phyloP scores from a whole-genome alignment of 805 yeast genomes.

The Wickerhamomyces mucosus region DNA sequence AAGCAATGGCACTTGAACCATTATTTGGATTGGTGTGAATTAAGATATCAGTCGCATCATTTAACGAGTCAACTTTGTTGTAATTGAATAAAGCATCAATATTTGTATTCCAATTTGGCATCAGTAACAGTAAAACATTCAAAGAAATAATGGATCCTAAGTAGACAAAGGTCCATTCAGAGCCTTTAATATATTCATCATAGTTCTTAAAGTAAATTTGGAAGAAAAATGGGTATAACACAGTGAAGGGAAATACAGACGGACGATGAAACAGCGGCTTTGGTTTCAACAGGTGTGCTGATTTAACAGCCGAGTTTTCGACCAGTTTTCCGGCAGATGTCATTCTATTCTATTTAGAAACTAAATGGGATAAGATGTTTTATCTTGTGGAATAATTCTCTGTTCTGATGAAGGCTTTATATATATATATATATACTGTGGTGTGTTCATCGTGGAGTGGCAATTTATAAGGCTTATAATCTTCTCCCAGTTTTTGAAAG shows the following conservation, averaged over 20 bases:
- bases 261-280: constrained; percentile 53
- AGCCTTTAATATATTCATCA: constrained; percentile 75
- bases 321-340: constrained; percentile 32
- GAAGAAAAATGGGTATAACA: constrained; percentile 65
- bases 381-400: too few relatives aligned
- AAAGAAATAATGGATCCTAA: constrained; percentile 63
- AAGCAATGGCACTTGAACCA: constrained; percentile 76
- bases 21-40: constrained; percentile 76
- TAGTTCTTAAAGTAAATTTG: constrained; percentile 60
- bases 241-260: constrained; percentile 73
- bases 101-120: constrained; percentile 90
- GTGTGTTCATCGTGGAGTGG: too few relatives aligned
- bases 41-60: constrained; percentile 62
- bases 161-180: constrained; percentile 94
- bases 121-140: constrained; percentile 69
- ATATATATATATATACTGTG: too few relatives aligned
- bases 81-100: constrained; percentile 67
- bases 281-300: constrained; percentile 68
- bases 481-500: background rate
- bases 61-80: constrained; percentile 36
- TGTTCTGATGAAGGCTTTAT: too few relatives aligned
- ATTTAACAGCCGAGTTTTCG: constrained; percentile 60
- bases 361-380: too few relatives aligned
- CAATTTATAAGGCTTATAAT: too few relatives aligned
- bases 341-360: too few relatives aligned